Base-by-base conservation (phyloP, 208 protist genomes). In the Acanthamoeba pearcei region DNA sequence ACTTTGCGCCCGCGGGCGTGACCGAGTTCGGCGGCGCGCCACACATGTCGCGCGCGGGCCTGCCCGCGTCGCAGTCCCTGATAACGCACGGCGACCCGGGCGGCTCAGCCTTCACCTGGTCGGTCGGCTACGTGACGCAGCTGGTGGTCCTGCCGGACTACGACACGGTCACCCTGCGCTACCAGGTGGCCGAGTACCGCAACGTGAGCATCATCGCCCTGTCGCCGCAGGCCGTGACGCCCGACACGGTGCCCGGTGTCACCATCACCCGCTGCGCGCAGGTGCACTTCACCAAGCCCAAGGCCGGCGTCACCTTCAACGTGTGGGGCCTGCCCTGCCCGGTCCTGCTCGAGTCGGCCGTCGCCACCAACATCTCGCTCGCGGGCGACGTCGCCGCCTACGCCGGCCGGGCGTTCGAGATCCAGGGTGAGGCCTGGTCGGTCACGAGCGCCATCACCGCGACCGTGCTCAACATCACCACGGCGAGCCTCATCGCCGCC, bases 361-460 rank as follows among this genome's bases (percentile, higher is more conserved):
- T 57, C 38, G 76, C 57, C 62, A 92, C 74, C 86, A 92, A 92
- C 62, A 62, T 92, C 62, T 53, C 62, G 24, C 86, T 92, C 22
- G 8, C 57, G 10, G 57, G 62, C 29, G 22, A 13, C 62, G 57
- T 55, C 12, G 66, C 35, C 22, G 42, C 13, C 64, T 92, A 92
- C 38, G 42, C 19, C 86, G 62, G 35, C 15, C 12, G 80, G 49
- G 3, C 38, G 38, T 4, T 92, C 12, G 66, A 32, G 38, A 27
- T 92, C 15, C 22, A 49, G n/a, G 86, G 86, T 17, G 86, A 92
- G 62, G 66, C 42, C 51, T 89, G 51, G 51, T 10, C 10, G n/a
- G 82, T 89, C 24, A 19, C 82, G 51, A 66, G 51, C 82, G 29
- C 13, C 27, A 89, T 89, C 32, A 35, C 82, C 10, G 82, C 82